These are phyloP conservation scores for Babesia divergens DNA, from an alignment of 169 alveolate species.

Conservation along the genomic window DNA sequence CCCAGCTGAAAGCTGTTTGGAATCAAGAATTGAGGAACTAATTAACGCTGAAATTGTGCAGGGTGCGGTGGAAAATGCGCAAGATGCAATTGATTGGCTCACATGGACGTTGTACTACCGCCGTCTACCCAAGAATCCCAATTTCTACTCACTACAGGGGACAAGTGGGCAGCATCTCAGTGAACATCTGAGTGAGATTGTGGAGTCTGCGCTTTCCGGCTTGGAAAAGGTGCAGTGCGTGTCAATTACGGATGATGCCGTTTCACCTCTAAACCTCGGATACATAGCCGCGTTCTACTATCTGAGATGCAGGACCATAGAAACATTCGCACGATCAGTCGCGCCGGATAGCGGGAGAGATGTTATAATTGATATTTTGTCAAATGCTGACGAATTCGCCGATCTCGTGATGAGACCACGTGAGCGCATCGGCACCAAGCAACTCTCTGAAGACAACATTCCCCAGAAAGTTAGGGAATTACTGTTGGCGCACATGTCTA, in stretches of 20 bases:
- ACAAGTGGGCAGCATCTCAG: conserved; percentile 89
- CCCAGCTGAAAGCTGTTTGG: conserved; percentile 97
- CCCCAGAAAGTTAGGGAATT: conserved; percentile 39
- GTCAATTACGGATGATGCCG: conserved; percentile 68
- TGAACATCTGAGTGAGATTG: conserved; percentile 93
- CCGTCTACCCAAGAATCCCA: conserved; percentile 97
- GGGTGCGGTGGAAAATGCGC: conserved; percentile 92
- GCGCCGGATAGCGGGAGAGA: conserved; percentile 27
- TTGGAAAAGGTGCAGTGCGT: conserved; percentile 91
- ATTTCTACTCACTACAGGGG: conserved; percentile 95
- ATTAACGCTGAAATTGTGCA: conserved; percentile 96
- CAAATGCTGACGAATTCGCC: conserved; percentile 71
- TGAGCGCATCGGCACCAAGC: conserved; percentile 64
- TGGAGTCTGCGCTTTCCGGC: conserved; percentile 78
- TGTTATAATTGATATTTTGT: conserved; percentile 14
- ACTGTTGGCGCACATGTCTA: conserved; percentile 87
- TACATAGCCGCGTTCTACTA: conserved; percentile 78
- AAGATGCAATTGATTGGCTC: conserved; percentile 98
- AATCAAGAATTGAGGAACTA: conserved; percentile 90
- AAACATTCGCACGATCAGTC: conserved; percentile 61
- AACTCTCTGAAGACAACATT: conserved; percentile 55
- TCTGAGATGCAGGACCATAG: conserved; percentile 72
- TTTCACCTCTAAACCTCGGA: conserved; percentile 78
- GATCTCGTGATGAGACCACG: conserved; percentile 34
- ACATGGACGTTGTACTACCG: conserved; percentile 99